These are phyloP conservation scores for Magnaporthiopsis rhizophila DNA, from an alignment of 2,329 filamentous ascomycete species.

Conservation along the genomic window DNA sequence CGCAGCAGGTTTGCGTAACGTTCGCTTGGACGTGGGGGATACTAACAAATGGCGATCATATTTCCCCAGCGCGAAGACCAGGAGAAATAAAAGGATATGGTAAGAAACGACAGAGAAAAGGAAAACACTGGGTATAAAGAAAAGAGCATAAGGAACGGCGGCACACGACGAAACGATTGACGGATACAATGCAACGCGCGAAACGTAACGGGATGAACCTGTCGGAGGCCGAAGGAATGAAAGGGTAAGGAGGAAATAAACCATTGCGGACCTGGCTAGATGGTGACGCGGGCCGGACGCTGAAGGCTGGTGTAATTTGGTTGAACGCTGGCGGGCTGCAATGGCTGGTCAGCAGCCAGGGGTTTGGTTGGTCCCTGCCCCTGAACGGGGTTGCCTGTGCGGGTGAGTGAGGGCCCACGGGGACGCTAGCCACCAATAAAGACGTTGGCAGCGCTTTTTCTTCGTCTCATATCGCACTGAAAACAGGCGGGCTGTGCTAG, in stretches of 20 bases:
- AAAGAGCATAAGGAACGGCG: neutral
- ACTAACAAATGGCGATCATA: neutral
- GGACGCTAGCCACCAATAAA: neutral
- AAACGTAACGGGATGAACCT: neutral
- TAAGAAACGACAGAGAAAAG: conserved; percentile 1
- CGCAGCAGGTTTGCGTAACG: neutral
- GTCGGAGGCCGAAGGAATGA: neutral
- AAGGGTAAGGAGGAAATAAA: neutral
- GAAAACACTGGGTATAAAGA: neutral
- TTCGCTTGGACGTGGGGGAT: neutral
- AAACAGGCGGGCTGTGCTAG: neutral
- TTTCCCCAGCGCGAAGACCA: neutral
- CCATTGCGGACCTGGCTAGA: neutral
- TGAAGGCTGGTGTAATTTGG: neutral
- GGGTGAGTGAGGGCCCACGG: neutral
- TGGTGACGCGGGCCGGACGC: neutral
- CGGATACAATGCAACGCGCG: neutral
- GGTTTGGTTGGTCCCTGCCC: neutral
- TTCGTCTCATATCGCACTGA: neutral
- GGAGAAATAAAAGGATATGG: neutral
- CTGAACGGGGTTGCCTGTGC: neutral
- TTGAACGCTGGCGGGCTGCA: neutral
- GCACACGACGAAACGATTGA: neutral
- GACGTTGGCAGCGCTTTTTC: neutral
- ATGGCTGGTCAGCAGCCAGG: neutral